Base-by-base conservation (phyloP, 148 eudicot genomes). In the Chenopodium formosanum region DNA sequence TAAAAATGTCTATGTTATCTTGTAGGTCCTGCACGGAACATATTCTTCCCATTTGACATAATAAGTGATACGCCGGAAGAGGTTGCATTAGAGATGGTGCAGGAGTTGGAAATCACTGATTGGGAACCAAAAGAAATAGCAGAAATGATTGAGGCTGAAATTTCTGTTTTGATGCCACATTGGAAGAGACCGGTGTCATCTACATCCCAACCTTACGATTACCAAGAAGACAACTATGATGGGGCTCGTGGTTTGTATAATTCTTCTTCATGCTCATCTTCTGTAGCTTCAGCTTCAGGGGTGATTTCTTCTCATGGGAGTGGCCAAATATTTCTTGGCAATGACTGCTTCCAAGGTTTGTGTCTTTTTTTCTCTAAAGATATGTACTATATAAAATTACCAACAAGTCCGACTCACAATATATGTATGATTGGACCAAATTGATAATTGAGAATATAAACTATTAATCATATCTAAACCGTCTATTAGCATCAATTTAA, bases 221-320 rank as follows among this genome's bases (percentile, higher is more conserved):
- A 16, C 77, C 58, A 25, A 12, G 60, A 74, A 74, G n/a, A 74
- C 4, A 63, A 50, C 22, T 48, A 12, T 23, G 63, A 74, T 50
- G 77, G 19, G 22, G 37, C 37, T 74, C 74, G 6, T 71, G 63
- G 27, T 74, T 11, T 50, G 60, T 13, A 74, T 74, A 32, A 27
- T 74, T 74, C 76, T 73, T 73, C 77, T 12, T 74, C 77, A 9
- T 74, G 62, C 63, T 74, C 77, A 25, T 74, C 77, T 50, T 74
- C 77, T 20, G 4, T 74, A 5, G 63, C 77, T 74, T 74, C 77
- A 13, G 62, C 77, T 74, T 52, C 77, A 48, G 56, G 77, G n/a
- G 37, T 52, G 34, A 3, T 72, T 72, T 72, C 53, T 72, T 44
- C 75, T 46, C 75, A 72, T 8, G 53, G 17, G n/a, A 72, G 75